Evolutionary conservation across 2,329 filamentous ascomycete species (phyloP), one percentile per base, ranked within the genome.

Genomic region (Verticillium tricorpus): DNA sequence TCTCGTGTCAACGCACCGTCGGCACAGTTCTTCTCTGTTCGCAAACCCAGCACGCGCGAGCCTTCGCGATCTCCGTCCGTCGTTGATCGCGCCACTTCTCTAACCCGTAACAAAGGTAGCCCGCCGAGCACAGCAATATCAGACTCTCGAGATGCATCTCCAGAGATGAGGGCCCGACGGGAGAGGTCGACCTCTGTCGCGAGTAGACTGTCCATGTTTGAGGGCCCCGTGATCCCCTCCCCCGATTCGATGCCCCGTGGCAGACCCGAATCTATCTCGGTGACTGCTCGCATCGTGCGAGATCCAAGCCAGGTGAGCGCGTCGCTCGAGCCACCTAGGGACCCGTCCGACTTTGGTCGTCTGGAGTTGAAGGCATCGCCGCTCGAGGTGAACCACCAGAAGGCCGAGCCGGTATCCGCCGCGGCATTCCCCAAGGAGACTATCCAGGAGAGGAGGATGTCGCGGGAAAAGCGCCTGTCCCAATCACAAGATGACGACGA

Each of bases 261-360:
- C 6, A 78, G 79, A 1, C 84, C 88, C 5, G 91, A 93, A 69
- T 93, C 92, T 0, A 86, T 96, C n/a, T 93, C 93, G 56, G 93
- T 97, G 12, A 95, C 90, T 19, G 91, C 93, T 57, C 87, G 89
- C 59, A 96, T 96, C 65, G 80, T 96, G 40, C 87, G 92, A 57
- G 89, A 90, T 66, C 79, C 83, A 12, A 73, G 71, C 22, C 78
- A 83, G 37, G 75, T 77, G 52, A 73, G 75, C 5, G 76, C 73
- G 62, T 71, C 72, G 22, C 69, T 77, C 2, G 81, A 84, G 19
- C 67, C 72, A 2, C 74, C 73, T 2, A 75, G 72, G 40, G 79
- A 80, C 58, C 69, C 71, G 19, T 73, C 71, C 2, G 83, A 85
- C 19, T 81, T 77, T 64, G 72, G 70, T 40, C 77, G 79, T 6